Evolutionary conservation across 768 basidiomycete genomes (phyloP).

Genomic region (Filobasidium floriforme): DNA sequence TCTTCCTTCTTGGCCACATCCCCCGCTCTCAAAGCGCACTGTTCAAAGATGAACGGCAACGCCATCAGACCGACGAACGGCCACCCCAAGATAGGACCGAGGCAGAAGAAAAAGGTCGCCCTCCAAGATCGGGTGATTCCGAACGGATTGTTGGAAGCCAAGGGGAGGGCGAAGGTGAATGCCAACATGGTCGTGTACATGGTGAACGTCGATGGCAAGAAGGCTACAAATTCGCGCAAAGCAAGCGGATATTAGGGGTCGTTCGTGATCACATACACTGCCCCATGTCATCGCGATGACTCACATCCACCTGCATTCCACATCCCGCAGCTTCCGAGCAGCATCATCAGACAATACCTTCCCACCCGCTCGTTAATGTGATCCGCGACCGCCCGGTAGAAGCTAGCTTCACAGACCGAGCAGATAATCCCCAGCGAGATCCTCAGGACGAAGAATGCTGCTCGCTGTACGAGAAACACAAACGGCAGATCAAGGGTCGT

Average conservation of each 20-base stretch:
- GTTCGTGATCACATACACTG: neutral
- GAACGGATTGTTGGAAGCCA: slow-evolving; percentile 50
- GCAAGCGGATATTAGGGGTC: neutral
- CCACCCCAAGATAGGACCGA: slow-evolving; percentile 88
- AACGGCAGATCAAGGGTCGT: slow-evolving; percentile 8
- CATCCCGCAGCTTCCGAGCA: slow-evolving; percentile 83
- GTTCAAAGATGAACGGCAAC: slow-evolving; percentile 82
- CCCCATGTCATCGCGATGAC: slow-evolving; percentile 27
- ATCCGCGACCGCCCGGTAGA: slow-evolving; percentile 73
- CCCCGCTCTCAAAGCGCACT: slow-evolving; percentile 67
- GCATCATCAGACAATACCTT: slow-evolving; percentile 83
- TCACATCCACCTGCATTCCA: slow-evolving; percentile 81
- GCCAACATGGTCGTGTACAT: slow-evolving; percentile 83
- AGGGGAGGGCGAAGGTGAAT: slow-evolving; percentile 53
- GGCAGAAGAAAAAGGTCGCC: slow-evolving; percentile 64
- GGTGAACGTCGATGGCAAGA: slow-evolving; percentile 89
- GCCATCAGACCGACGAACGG: slow-evolving; percentile 85
- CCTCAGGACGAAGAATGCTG: slow-evolving; percentile 80
- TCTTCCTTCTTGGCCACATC: slow-evolving; percentile 48
- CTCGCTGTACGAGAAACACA: slow-evolving; percentile 58
- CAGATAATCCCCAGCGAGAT: slow-evolving; percentile 67
- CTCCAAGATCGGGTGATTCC: slow-evolving; percentile 53
- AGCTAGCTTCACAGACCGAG: slow-evolving; percentile 66
- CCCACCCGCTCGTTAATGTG: slow-evolving; percentile 82
- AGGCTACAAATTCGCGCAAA: slow-evolving; percentile 51